These are phyloP conservation scores for Zangia roseola DNA, from an alignment of 768 basidiomycete species.

Conservation along the genomic window DNA sequence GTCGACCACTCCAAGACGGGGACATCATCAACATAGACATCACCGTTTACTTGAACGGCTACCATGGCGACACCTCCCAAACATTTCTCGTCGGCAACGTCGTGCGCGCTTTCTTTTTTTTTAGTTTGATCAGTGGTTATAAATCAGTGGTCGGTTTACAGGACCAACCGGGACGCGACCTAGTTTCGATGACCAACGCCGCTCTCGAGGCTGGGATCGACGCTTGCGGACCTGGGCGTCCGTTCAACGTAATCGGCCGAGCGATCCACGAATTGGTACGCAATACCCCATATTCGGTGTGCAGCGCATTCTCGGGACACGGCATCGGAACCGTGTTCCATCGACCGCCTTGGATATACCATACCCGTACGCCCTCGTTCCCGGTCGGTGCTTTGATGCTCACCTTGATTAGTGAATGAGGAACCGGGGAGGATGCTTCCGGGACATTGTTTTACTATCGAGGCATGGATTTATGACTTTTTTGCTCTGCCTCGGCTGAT, in stretches of 20 bases:
- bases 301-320: conserved; percentile 76
- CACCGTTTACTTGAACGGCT: conserved; percentile 79
- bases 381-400: neutral
- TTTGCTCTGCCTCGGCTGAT: neutral
- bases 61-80: conserved; percentile 86
- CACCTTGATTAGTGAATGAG: conserved; percentile 60
- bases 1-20: conserved; percentile 75
- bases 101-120: conserved; percentile 36
- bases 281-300: conserved; percentile 51
- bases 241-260: conserved; percentile 67
- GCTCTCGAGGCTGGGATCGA: conserved; percentile 71
- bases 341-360: conserved; percentile 77
- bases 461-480: conserved; percentile 51
- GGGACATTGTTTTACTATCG: conserved; percentile 92
- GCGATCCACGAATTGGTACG: conserved; percentile 59
- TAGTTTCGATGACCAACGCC: conserved; percentile 59
- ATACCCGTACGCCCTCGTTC: conserved; percentile 51
- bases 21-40: conserved; percentile 91
- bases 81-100: conserved; percentile 83
- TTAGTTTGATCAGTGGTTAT: neutral
- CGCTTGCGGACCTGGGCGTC: conserved; percentile 70
- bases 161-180: conserved; percentile 69
- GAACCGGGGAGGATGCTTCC: conserved; percentile 80
- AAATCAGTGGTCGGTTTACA: conserved; percentile 23
- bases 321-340: conserved; percentile 86